These are phyloP conservation scores for Spirogloea muscicola DNA, from an alignment of 139 green algal genomes.

Conservation along the genomic window DNA sequence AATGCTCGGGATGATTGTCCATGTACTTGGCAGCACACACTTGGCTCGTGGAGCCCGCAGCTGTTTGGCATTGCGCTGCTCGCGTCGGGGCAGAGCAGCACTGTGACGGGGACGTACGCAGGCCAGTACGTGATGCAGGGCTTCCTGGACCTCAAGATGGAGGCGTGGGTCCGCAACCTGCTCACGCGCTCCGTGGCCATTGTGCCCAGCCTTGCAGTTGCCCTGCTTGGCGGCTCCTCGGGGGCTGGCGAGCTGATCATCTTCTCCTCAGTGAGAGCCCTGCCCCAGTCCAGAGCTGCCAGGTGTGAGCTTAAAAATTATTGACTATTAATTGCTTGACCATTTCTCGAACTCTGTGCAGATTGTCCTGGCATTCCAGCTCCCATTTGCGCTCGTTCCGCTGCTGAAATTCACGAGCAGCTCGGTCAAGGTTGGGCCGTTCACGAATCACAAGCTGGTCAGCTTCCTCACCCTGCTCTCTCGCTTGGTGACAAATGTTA, in stretches of 20 bases:
- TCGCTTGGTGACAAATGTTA: too few relatives aligned
- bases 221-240: constrained; percentile 41
- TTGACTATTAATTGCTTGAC: too few relatives aligned
- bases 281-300: too few relatives aligned
- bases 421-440: constrained; percentile 41
- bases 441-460: constrained; percentile 32
- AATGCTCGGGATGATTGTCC: too few relatives aligned
- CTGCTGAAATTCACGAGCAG: constrained; percentile 54
- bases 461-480: too few relatives aligned
- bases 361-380: constrained; percentile 49
- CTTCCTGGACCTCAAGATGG: constrained; percentile 52
- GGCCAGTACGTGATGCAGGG: constrained; percentile 76
- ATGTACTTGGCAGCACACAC: constrained; percentile 20
- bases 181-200: constrained; percentile 54
- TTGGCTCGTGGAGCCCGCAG: constrained; percentile 12
- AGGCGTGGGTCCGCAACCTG: constrained; percentile 48
- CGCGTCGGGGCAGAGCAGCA: constrained; percentile 63
- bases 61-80: constrained; percentile 52
- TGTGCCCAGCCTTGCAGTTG: constrained; percentile 46
- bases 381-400: constrained; percentile 55
- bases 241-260: constrained; percentile 51
- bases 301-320: too few relatives aligned
- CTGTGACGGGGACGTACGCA: constrained; percentile 77
- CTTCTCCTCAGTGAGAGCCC: constrained; percentile 40
- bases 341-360: too few relatives aligned